Base-by-base conservation (phyloP, 2,329 filamentous ascomycete species). In the Pezicula carpinea region DNA sequence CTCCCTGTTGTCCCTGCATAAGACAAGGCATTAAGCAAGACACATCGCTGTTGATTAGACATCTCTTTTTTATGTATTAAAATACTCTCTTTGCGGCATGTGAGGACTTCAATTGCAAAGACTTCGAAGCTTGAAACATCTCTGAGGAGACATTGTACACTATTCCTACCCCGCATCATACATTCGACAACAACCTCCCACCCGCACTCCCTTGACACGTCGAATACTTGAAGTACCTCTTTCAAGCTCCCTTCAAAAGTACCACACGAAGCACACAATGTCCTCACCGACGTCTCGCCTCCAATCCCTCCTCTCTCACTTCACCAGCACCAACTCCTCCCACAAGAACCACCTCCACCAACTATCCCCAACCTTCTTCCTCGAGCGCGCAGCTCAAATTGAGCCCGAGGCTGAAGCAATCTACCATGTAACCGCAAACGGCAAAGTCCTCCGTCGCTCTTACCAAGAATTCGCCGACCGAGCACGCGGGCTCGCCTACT, bases 401-500 rank as follows among this genome's bases (percentile, higher is more conserved):
- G 92, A 96, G 68, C 92, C 92, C 5, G 74, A 91, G 61, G 89
- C 87, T 11, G 77, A 84, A 56, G 92, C 91, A 31, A 87, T 96
- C 61, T 84, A 90, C 62, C 92, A 97, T 68, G 72, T 89, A 46
- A 95, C 90, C 0, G 76, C 85, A 51, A 91, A 93, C 66, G 80
- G 82, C 58, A 79, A 82, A 58, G 72, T 84, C 21, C 70, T 97
- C 29, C 80, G 86, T 29, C 80, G 91, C 49, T 85, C 80, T 3
- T 99, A 99, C 64, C 73, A 75, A 48, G 85, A 93, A 60, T 82
- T 90, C 49, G 87, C 93, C 14, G 88, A 96, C 61, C 87, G 93
- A 36, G 88, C 91, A 3, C 74, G 88, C 35, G 93, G 92, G 1
- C 72, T 99, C 15, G 91, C 90, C 13, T 97, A 95, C 68, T 97